phyloP scores from a whole-genome alignment of 2,329 filamentous ascomycete species.

The Scleromitrula shiraiana region DNA sequence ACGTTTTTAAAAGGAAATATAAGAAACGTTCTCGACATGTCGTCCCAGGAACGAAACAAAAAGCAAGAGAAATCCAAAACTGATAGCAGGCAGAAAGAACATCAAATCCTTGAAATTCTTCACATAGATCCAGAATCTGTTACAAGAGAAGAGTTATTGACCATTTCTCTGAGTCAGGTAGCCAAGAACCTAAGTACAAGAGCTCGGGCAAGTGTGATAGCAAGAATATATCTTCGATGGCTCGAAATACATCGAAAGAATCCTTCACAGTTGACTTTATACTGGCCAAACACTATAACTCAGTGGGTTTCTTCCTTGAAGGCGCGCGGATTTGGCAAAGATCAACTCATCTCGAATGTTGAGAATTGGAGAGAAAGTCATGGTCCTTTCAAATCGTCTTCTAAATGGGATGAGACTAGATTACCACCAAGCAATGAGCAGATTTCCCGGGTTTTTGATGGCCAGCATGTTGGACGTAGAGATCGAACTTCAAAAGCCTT shows the following conservation, averaged over 20 bases:
- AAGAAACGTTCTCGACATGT: not conserved
- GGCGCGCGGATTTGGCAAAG: conserved; percentile 12
- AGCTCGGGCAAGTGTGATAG: conserved; percentile 10
- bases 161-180: conserved; percentile 16
- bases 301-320: conserved; percentile 22
- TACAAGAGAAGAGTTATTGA: conserved; percentile 14
- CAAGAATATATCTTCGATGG: conserved; percentile 23
- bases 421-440: conserved; percentile 7
- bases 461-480: not conserved
- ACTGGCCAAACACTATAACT: conserved; percentile 21
- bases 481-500: not conserved
- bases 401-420: not conserved
- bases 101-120: not conserved
- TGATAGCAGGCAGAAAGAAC: not conserved
- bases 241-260: conserved; percentile 20
- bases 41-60: not conserved
- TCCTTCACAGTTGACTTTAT: conserved; percentile 10
- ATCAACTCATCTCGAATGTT: conserved; percentile 13
- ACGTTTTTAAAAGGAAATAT: too few relatives aligned
- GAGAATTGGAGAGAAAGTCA: conserved; percentile 15
- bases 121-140: conserved; percentile 10
- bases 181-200: conserved; percentile 13
- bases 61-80: not conserved
- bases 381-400: not conserved
- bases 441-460: conserved; percentile 13